Evolutionary conservation across 164 flowering plant genomes (phyloP), one percentile per base, ranked within the genome.

Genomic region (Cinnamomum micranthum): DNA sequence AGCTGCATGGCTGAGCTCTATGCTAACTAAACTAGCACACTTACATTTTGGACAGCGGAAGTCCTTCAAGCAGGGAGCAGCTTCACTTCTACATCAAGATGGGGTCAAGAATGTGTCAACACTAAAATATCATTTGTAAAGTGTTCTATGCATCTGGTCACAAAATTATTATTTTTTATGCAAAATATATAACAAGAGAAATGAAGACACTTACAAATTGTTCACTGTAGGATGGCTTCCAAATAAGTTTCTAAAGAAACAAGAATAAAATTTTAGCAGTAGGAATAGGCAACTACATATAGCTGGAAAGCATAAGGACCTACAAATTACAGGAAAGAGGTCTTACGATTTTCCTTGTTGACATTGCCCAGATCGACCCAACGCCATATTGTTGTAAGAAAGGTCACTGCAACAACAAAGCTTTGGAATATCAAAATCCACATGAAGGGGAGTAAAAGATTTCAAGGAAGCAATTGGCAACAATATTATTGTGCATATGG

Each of bases 311-410:
- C 17, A n/a, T 15, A 66, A 27, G 47, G 71, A 66, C 5, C 19
- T 10, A 19, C 47, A n/a, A 6, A 74, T 70, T 17, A 63, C 6
- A 73, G 71, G 24, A 0, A 3, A 41, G 47, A 41, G 10, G 2
- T 41, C 9, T 41, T 71, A 81, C 84, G 71, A 47, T 41, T 76
- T 51, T n/a, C n/a, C 27, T 15, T 76, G 66, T 73, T 71, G 84
- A 78, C 94, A 91, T 74, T 81, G 70, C 31, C 70, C 50, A 15
- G 88, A 80, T 65, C 79, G 84, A 80, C 77, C 87, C 81, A 78
- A 75, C 23, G 91, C 77, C 24, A 91, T 84, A 80, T 88, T 90
- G 75, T 93, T 93, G 86, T 90, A 91, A 17, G 98, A 91, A 33
- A 93, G 87, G 86, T 93, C 98, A 71, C 96, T 93, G 87, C 73